Evolutionary conservation across 2,329 filamentous ascomycete species (phyloP).

Genomic region (Exophiala bonariae): DNA sequence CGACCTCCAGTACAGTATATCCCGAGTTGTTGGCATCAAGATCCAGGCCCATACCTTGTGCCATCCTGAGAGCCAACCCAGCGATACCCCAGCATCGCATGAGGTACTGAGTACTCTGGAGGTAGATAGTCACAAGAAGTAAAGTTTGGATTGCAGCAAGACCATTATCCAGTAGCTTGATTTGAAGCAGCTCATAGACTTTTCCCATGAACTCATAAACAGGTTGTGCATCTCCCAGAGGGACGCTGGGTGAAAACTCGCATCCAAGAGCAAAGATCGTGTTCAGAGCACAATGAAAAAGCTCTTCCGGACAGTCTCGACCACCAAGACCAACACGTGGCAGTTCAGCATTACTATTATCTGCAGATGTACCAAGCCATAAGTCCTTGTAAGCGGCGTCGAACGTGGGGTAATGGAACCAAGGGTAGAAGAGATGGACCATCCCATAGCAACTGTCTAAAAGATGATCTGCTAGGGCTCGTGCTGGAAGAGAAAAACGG

Average conservation of each 20-base stretch:
- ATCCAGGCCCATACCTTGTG: constrained; percentile 7
- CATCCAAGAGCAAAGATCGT: constrained; percentile 44
- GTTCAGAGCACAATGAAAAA: constrained; percentile 47
- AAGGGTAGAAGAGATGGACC: constrained; percentile 46
- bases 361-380: constrained; percentile 33
- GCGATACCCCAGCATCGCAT: constrained; percentile 9
- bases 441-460: constrained; percentile 40
- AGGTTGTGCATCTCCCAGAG: constrained; percentile 23
- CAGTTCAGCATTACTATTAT: constrained; percentile 30
- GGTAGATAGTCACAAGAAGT: constrained; percentile 11
- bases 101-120: constrained; percentile 7
- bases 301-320: constrained; percentile 35
- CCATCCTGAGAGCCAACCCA: constrained; percentile 5
- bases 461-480: constrained; percentile 43
- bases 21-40: neutral
- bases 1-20: constrained; percentile 2
- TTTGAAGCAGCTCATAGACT: neutral
- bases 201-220: constrained; percentile 4
- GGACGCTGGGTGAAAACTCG: constrained; percentile 33
- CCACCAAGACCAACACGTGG: constrained; percentile 34
- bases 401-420: constrained; percentile 46
- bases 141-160: constrained; percentile 12
- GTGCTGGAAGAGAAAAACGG: no score
- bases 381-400: constrained; percentile 41
- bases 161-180: constrained; percentile 11